Percentiles rank a stretch among this genome's conserved stretches.
These are phyloP conservation scores for Pseudogymnoascus sp. DNA, from an alignment of 2,329 filamentous ascomycete species.

Conservation along the genomic window DNA sequence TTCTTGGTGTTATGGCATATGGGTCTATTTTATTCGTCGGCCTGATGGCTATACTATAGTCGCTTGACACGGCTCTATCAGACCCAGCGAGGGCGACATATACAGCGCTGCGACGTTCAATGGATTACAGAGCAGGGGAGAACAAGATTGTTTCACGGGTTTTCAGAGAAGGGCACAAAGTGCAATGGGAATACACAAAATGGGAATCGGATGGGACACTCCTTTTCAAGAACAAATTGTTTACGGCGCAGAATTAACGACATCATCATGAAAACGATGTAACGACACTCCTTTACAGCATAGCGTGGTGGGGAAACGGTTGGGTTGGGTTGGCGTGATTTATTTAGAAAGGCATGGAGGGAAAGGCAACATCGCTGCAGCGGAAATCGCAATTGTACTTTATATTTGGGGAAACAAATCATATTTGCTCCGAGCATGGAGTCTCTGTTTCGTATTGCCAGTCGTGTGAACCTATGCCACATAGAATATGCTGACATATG, in stretches of 20 bases:
- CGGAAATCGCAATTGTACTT: neutral
- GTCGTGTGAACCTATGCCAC: neutral
- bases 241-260: neutral
- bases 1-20: neutral
- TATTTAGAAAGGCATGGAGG: neutral
- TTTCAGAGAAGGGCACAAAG: neutral
- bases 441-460: neutral
- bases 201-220: neutral
- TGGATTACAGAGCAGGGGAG: neutral
- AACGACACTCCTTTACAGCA: conserved; percentile 1
- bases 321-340: neutral
- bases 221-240: neutral
- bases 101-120: neutral
- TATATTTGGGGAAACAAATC: neutral
- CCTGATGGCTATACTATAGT: neutral
- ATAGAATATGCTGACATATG: neutral
- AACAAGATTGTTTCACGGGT: neutral
- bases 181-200: neutral
- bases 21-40: neutral
- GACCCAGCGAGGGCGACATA: neutral
- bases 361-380: neutral
- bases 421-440: neutral
- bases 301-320: neutral
- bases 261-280: conserved; percentile 1
- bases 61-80: no score